Percentiles rank a stretch among this genome's conserved stretches.
phyloP scores from a whole-genome alignment of 202 grass and related monocot species.

The Setaria italica region DNA sequence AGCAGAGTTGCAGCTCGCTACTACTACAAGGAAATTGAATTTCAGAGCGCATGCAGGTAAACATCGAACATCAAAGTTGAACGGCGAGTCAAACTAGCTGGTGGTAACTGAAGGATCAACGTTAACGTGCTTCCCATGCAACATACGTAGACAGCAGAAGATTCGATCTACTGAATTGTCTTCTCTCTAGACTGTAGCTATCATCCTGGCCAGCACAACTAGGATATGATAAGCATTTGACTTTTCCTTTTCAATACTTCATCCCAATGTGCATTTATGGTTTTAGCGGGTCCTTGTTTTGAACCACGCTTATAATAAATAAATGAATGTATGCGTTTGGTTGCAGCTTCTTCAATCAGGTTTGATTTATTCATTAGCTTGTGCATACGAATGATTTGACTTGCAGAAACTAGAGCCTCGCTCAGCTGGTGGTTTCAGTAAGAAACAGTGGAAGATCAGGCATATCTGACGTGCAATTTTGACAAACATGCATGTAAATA shows the following conservation, averaged over 20 bases:
- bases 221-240: constrained; percentile 22
- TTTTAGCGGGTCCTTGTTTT: background rate
- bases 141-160: background rate
- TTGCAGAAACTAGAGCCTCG: background rate
- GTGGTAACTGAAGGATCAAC: background rate
- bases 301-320: background rate
- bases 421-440: background rate
- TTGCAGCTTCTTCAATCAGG: background rate
- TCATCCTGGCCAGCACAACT: background rate
- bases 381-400: background rate
- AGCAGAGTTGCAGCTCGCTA: too few relatives aligned
- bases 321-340: background rate
- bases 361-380: background rate
- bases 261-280: background rate
- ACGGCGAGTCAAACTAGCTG: background rate
- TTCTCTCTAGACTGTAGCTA: background rate
- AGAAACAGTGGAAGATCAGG: background rate
- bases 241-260: background rate
- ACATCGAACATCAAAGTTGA: constrained; percentile 4
- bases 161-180: constrained; percentile 3
- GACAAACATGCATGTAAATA: too few relatives aligned
- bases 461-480: background rate
- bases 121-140: background rate
- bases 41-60: background rate
- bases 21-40: too few relatives aligned